Conservation (phyloP, 2,329 filamentous ascomycete genomes). For the Harringtonia lauricola region DNA sequence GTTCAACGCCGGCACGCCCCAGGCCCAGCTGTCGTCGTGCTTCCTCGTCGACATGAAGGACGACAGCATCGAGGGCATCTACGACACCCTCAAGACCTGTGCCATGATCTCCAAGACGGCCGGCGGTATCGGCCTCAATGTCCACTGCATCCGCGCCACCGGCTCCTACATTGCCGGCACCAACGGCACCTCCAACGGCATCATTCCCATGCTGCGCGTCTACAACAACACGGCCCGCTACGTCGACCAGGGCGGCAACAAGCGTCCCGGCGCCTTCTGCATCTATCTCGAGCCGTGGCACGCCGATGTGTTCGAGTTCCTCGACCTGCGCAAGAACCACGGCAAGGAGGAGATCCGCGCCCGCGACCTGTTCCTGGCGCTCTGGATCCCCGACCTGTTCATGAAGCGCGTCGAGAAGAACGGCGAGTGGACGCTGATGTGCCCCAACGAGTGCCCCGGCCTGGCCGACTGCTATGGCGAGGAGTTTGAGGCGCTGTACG, state of each 20-base stretch:
- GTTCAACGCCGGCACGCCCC: slow-evolving; percentile 94
- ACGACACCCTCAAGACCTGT: slow-evolving; percentile 97
- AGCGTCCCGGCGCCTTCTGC: slow-evolving; percentile 94
- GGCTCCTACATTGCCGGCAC: slow-evolving; percentile 97
- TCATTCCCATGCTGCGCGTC: slow-evolving; percentile 94
- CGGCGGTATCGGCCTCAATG: slow-evolving; percentile 92
- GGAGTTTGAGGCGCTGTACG: slow-evolving; percentile 91
- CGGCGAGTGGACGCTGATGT: slow-evolving; percentile 94
- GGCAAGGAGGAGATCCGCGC: slow-evolving; percentile 97
- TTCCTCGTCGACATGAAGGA: slow-evolving; percentile 99
- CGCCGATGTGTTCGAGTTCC: slow-evolving; percentile 92
- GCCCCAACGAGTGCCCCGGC: slow-evolving; percentile 90
- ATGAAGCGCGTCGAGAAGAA: slow-evolving; percentile 99
- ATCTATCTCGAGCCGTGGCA: slow-evolving; percentile 99
- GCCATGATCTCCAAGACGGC: slow-evolving; percentile 99
- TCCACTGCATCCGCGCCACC: slow-evolving; percentile 92
- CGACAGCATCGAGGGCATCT: slow-evolving; percentile 98
- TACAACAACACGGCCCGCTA: slow-evolving; percentile 99
- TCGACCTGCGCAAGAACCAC: slow-evolving; percentile 98
- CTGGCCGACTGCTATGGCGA: slow-evolving; percentile 95
- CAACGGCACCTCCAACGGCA: slow-evolving; percentile 95
- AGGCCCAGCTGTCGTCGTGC: slow-evolving; percentile 91
- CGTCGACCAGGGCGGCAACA: slow-evolving; percentile 98
- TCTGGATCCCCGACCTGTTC: slow-evolving; percentile 98
- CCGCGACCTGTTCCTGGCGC: slow-evolving; percentile 91